Base-by-base conservation (phyloP, 768 basidiomycete species). In the Calocybe gangraenosa region DNA sequence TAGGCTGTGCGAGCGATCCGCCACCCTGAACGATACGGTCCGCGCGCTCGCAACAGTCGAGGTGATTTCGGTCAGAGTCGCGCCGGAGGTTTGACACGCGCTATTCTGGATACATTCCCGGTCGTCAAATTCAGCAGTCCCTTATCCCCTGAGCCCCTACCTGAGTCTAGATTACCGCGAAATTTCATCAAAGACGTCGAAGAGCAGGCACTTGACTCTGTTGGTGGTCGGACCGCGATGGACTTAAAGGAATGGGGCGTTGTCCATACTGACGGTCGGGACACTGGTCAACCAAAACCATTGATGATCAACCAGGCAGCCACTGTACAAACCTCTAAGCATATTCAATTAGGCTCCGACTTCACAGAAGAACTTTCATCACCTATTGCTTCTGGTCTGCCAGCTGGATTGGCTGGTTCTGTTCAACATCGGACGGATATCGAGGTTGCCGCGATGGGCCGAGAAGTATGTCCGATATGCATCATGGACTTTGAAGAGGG, bases 91-190 rank as follows among this genome's bases (percentile, higher is more conserved):
- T 73, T 98, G 40, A 87, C 90, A 1, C 82, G 90, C 15, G 95
- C 95, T 15, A 93, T 98, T 46, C 71, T 98, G 44, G 94, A 98
- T 54, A 96, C 93, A 2, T 98, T 98, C 68, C 93, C 94, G 3
- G 68, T 96, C 50, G 84, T 95, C 65, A 92, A 92, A 62, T 98
- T 93, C 55, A 80, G 81, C 25, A 54, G 41, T 37, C 34, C 51
- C 6, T 22, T 41, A 15, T 30, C 36, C 5, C 20, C 44, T 18
- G n/a, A 39, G 22, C 17, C 22, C 17, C 23, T 37, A 13, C 8
- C 42, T 10, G 47, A 49, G 19, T 36, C 42, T 3, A 43, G 21
- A 23, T 19, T 36, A 14, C 44, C 42, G 30, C 14, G 37, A 32
- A 42, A 13, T 15, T 30, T 43, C 15, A 25, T 14, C n/a, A 65